phyloP scores from a whole-genome alignment of 345 rosid species.

The Luvunga scandens region DNA sequence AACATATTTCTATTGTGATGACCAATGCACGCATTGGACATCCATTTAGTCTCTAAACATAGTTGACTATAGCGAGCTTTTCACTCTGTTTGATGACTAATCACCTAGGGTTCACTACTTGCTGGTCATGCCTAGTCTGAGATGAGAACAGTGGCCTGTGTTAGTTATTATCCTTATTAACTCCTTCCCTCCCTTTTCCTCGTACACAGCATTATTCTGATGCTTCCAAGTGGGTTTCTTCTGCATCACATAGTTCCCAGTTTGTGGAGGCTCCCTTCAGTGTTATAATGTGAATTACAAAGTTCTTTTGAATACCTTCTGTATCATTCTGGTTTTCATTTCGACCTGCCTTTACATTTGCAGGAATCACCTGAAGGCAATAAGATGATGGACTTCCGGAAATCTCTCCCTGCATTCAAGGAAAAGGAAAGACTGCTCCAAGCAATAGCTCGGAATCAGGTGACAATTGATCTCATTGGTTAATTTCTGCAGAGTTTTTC shows the following conservation, averaged over 20 bases:
- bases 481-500: not conserved
- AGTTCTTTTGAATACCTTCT: not conserved
- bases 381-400: constrained; percentile 75
- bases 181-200: no score
- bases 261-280: not conserved
- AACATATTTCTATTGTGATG: not conserved
- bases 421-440: constrained; percentile 94
- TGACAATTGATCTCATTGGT: constrained; percentile 11
- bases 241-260: no score
- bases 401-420: constrained; percentile 80
- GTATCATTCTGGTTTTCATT: not conserved
- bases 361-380: constrained; percentile 95
- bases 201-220: no score
- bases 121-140: no score
- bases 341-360: constrained; percentile 6
- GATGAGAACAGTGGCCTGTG: no score
- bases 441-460: constrained; percentile 98
- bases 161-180: no score
- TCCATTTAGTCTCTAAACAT: not conserved
- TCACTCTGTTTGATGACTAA: not conserved
- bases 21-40: not conserved
- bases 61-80: not conserved
- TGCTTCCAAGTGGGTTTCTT: no score
- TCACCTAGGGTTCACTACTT: no score
- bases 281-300: not conserved